Evolutionary conservation across 1,284 basidiomycete species (phyloP).

Genomic region (Marasmius tenuissimus): DNA sequence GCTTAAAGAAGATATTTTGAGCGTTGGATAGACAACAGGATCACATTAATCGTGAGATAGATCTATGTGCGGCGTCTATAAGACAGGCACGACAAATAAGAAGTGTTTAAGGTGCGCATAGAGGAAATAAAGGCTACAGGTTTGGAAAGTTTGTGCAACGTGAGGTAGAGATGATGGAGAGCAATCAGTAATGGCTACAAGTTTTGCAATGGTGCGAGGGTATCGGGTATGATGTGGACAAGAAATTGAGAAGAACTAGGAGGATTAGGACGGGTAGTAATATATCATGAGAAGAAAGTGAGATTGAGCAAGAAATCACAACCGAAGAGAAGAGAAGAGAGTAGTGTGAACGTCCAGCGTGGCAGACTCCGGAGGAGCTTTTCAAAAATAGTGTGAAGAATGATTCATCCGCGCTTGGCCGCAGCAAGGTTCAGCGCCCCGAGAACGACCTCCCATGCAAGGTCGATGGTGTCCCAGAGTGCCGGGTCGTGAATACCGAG

Average conservation of each 20-base stretch:
- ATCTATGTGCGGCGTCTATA: not conserved
- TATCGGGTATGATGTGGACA: not conserved
- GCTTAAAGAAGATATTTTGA: too few species aligned
- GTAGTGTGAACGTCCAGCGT: too few species aligned
- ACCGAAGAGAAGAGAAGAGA: too few species aligned
- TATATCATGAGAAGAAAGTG: not conserved
- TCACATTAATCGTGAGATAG: not conserved
- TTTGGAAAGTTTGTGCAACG: not conserved
- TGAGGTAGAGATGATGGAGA: not conserved
- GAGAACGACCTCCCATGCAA: conserved; percentile 71
- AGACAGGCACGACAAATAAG: not conserved
- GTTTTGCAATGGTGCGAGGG: not conserved
- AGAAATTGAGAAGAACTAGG: not conserved
- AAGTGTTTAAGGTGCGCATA: not conserved
- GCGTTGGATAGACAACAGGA: not conserved
- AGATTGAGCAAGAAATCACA: not conserved
- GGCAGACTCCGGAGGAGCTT: not conserved
- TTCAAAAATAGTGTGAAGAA: not conserved
- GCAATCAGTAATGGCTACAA: not conserved
- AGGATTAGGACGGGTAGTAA: not conserved
- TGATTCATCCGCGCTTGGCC: not conserved
- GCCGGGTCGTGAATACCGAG: conserved; percentile 66
- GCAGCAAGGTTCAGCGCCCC: conserved; percentile 64
- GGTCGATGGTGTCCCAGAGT: conserved; percentile 69
- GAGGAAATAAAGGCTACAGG: not conserved